Percentiles rank a stretch among this genome's conserved stretches.
Conservation (phyloP, 495 filamentous ascomycete genomes). For the Penicillium fimorum region DNA sequence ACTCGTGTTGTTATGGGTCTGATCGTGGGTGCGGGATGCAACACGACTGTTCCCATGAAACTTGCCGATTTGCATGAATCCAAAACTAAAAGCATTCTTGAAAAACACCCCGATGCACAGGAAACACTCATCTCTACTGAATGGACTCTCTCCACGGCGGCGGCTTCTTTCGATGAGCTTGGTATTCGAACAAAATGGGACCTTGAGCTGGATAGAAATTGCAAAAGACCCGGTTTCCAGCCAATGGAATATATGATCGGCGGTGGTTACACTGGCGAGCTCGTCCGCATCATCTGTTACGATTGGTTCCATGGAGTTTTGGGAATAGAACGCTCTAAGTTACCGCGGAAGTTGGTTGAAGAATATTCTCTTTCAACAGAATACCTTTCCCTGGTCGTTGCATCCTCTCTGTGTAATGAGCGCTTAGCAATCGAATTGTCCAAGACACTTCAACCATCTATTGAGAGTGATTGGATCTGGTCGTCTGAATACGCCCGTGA, state of each 20-base stretch:
- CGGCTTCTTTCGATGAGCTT: conserved; percentile 56
- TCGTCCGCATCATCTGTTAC: conserved; percentile 62
- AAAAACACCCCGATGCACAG: conserved; percentile 37
- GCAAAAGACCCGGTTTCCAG: conserved; percentile 69
- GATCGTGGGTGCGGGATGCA: conserved; percentile 75
- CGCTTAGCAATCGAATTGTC: conserved; percentile 45
- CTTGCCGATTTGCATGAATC: conserved; percentile 56
- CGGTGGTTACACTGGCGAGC: conserved; percentile 72
- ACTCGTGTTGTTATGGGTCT: conserved; percentile 69
- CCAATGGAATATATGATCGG: conserved; percentile 80
- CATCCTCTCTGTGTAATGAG: conserved; percentile 35
- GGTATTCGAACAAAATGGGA: conserved; percentile 67
- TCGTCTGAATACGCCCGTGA: conserved; percentile 50
- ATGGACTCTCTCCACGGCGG: conserved; percentile 70
- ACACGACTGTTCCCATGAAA: conserved; percentile 69
- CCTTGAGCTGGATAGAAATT: conserved; percentile 53
- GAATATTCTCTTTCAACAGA: conserved; percentile 62
- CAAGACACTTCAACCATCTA: conserved; percentile 46
- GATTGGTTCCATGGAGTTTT: conserved; percentile 54
- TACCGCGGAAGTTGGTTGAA: conserved; percentile 51
- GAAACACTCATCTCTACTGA: conserved; percentile 74
- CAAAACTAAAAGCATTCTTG: conserved; percentile 44
- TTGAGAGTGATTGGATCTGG: conserved; percentile 50
- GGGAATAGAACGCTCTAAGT: conserved; percentile 16
- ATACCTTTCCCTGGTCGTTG: conserved; percentile 60